These are phyloP conservation scores for Eutrema salsugineum DNA, from an alignment of 441 rosid species.

Conservation along the genomic window DNA sequence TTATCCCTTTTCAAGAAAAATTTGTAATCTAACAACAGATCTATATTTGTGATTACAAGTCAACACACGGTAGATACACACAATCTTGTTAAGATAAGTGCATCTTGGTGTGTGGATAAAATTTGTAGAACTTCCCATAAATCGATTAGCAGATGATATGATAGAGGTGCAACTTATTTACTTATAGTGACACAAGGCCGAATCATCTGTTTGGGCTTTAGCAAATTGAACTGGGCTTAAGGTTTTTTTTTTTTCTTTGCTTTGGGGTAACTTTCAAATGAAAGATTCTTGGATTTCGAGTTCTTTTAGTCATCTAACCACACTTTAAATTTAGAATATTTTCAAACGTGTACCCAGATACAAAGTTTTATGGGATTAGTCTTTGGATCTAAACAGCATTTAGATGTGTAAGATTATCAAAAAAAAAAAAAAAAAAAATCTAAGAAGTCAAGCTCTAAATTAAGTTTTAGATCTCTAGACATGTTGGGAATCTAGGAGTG, in stretches of 20 bases:
- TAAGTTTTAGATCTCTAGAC: too few species aligned
- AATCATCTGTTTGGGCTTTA: not conserved
- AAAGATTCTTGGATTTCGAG: too few species aligned
- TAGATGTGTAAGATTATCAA: too few species aligned
- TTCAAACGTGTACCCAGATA: too few species aligned
- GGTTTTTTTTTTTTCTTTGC: not conserved
- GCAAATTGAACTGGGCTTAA: not conserved
- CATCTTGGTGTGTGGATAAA: not conserved
- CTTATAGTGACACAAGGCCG: not conserved
- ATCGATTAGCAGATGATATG: not conserved
- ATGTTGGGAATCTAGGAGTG: too few species aligned
- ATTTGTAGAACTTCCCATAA: not conserved
- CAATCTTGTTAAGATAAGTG: not conserved
- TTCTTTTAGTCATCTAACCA: too few species aligned
- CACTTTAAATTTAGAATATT: too few species aligned
- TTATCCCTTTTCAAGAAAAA: not conserved
- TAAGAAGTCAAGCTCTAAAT: not conserved
- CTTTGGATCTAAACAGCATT: too few species aligned
- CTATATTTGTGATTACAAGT: not conserved
- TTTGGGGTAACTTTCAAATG: too few species aligned
- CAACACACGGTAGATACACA: not conserved
- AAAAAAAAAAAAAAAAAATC: too few species aligned
- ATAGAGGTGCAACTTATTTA: too few species aligned
- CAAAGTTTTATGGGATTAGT: too few species aligned
- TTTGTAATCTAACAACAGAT: not conserved